These are phyloP conservation scores for Globisporangium camurandrum DNA, from an alignment of 352 stramenopile species.

Conservation along the genomic window DNA sequence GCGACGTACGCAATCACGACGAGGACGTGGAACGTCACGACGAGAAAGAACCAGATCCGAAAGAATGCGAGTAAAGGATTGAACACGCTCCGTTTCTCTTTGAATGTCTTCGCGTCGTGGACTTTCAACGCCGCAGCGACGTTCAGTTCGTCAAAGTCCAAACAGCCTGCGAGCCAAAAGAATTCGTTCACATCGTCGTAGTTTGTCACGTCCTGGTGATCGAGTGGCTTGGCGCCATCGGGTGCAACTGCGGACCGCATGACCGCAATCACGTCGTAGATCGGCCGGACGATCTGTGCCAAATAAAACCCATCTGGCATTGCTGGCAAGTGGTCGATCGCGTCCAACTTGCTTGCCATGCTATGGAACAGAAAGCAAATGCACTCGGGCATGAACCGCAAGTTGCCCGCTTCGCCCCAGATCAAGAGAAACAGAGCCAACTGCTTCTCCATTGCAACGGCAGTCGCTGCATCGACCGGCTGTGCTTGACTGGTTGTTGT, in stretches of 20 bases:
- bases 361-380: slow-evolving; percentile 86
- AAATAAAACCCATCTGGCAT: slow-evolving; percentile 57
- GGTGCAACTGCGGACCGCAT: slow-evolving; percentile 50
- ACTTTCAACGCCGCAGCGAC: slow-evolving; percentile 53
- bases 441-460: slow-evolving; percentile 50
- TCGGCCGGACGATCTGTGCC: slow-evolving; percentile 52
- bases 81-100: slow-evolving; percentile 81
- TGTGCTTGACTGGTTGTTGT: too few species aligned
- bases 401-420: slow-evolving; percentile 79
- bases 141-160: slow-evolving; percentile 61
- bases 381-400: slow-evolving; percentile 87
- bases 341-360: slow-evolving; percentile 55
- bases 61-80: slow-evolving; percentile 81
- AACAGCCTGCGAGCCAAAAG: slow-evolving; percentile 67
- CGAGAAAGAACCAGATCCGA: slow-evolving; percentile 76
- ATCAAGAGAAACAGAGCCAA: slow-evolving; percentile 74
- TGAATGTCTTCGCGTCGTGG: slow-evolving; percentile 79
- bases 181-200: slow-evolving; percentile 89
- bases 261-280: slow-evolving; percentile 71
- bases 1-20: slow-evolving; percentile 61
- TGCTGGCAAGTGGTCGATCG: slow-evolving; percentile 44
- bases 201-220: slow-evolving; percentile 81
- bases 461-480: slow-evolving; percentile 26
- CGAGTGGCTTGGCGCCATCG: slow-evolving; percentile 33
- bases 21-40: slow-evolving; percentile 64